Evolutionary conservation across 2,329 filamentous ascomycete species (phyloP), one percentile per base, ranked within the genome.

Genomic region (Aotearoamyces nothofagi): DNA sequence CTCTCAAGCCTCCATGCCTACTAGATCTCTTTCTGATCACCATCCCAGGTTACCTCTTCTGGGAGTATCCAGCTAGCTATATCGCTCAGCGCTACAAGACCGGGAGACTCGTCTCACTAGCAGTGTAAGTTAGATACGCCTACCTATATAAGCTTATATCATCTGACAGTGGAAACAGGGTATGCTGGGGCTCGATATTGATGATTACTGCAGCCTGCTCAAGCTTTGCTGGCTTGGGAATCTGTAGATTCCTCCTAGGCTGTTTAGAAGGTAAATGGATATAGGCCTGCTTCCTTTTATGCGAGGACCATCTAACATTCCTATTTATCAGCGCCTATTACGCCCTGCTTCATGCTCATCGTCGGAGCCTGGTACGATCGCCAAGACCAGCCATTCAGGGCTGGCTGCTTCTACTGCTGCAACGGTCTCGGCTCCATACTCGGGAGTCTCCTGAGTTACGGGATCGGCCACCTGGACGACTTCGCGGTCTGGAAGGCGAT

Each of bases 291-390:
- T 57, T 16, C 52, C 69, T 24, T 26, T 14, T 14, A 15, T 3
- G n/a, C 7, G 11, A 14, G 11, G 3, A 26, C 15, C 3, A 26
- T 26, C 24, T 26, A n/a, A n/a, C n/a, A n/a, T n/a, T n/a, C n/a
- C n/a, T n/a, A n/a, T n/a, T n/a, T n/a, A n/a, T n/a, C n/a, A n/a
- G 64, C 66, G 25, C 69, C 71, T 0, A 69, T 78, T 2, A 76
- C 70, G 1, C 75, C 75, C 1, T 71, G 71, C 0, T 78, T 78
- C 39, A 67, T 70, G 0, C 56, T 79, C 3, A 60, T 79, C 39
- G 77, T 72, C 2, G 66, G 58, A 5, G 69, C 76, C 51, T 79
- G 74, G 73, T 80, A 78, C 41, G 78, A 74, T 2, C 73, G 72
- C 45, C 58, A 60, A 30, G 73, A 79, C 44, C 73, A 78, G 49